phyloP scores from a whole-genome alignment of 1,284 basidiomycete genomes.

The Quambalaria eucalypti region DNA sequence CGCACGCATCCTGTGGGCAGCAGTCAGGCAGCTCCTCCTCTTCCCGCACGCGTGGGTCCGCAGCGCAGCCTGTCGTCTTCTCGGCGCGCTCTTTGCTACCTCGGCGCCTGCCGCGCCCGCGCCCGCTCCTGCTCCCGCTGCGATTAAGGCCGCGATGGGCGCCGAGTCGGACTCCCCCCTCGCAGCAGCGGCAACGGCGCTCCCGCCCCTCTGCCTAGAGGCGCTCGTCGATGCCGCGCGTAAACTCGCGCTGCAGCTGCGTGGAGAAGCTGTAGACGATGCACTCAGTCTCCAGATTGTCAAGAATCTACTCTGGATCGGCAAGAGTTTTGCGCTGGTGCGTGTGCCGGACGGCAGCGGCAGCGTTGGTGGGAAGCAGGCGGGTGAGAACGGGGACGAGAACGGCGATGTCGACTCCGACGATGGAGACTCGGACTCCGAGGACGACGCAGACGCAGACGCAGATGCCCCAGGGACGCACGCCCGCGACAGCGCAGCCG shows the following conservation, averaged over 20 bases:
- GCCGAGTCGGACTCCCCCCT: too few relatives aligned
- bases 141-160: constrained; percentile 14
- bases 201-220: constrained; percentile 48
- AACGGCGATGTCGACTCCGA: constrained; percentile 16
- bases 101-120: not conserved
- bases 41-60: constrained; percentile 95
- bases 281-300: constrained; percentile 73
- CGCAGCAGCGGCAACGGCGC: constrained; percentile 37
- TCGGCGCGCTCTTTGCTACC: constrained; percentile 63
- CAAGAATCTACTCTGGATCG: constrained; percentile 86
- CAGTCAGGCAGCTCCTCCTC: constrained; percentile 61
- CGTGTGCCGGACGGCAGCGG: constrained; percentile 6
- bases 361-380: constrained; percentile 4
- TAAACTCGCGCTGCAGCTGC: constrained; percentile 70
- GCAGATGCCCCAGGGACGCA: constrained; percentile 7
- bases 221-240: constrained; percentile 65
- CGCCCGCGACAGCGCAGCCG: constrained; percentile 9
- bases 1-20: constrained; percentile 7
- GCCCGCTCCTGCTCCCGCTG: constrained; percentile 5
- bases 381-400: constrained; percentile 29
- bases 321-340: constrained; percentile 53
- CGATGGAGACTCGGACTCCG: constrained; percentile 14
- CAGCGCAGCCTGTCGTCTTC: constrained; percentile 65
- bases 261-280: constrained; percentile 70
- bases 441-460: constrained; percentile 31